Base-by-base conservation (phyloP, 805 yeast species). In the Ogataea ramenticola region DNA sequence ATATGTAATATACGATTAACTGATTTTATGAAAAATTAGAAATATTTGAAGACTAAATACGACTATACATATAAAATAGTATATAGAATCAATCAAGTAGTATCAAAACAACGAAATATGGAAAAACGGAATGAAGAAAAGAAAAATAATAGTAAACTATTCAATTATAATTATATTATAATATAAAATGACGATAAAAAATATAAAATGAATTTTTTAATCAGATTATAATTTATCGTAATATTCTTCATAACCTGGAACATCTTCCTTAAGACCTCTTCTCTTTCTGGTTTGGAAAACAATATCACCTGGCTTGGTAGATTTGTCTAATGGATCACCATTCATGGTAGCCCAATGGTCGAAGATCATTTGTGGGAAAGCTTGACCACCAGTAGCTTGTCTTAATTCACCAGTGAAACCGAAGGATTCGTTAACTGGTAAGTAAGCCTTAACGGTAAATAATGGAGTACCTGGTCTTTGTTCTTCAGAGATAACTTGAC, bases 321-420 rank as follows among this genome's bases (percentile, higher is more conserved):
- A 58, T 68, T 90, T 82, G 75, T 91, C 98, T 59, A 85, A 75
- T 70, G 95, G 95, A 74, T 89, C 93, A 74, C 96, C 96, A 60
- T 68, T 66, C 79, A 93, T 77, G 64, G 87, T 73, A 58, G 88
- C 77, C 98, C 98, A 91, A 75, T 91, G 99, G 75, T 93, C 98
- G 76, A 91, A 93, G 74, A 93, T 95, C 95, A 93, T 81, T 80
- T 91, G 98, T 77, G 99, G 99, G 99, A 91, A 91, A 74, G 99
- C 99, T 82, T 91, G 99, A 75, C 99, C 99, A 86, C 96, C 97
- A 68, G 99, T 91, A 69, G 98, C 96, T 79, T 91, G 97, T 82
- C 99, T 88, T 70, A 91, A 85, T 68, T 90, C 96, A 80, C 95
- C 93, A 65, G 96, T 85, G 96, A 91, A 91, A 86, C 99, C 99